phyloP scores from a whole-genome alignment of 192 early-diverging fungal species.

The Umbelopsis sp. region DNA sequence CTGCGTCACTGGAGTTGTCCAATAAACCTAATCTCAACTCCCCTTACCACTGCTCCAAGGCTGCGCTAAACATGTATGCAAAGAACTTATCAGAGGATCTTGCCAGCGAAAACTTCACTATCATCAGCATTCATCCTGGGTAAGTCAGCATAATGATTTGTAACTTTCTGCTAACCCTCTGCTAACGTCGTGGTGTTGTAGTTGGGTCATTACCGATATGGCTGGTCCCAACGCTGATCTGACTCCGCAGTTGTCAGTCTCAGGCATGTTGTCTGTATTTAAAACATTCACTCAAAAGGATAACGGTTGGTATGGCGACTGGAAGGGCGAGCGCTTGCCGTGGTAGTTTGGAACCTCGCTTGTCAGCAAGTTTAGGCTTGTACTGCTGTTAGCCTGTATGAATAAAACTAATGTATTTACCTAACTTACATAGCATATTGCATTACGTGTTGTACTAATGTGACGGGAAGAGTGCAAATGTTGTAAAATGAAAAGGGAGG shows the following conservation, averaged over 20 bases:
- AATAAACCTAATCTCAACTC: background rate
- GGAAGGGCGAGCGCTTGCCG: slow-evolving; percentile 12
- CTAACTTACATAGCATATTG: no score
- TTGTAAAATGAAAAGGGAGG: no score
- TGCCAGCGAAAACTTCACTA: background rate
- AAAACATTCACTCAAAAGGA: background rate
- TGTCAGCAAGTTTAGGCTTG: background rate
- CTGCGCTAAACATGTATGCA: slow-evolving; percentile 30
- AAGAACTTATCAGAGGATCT: background rate
- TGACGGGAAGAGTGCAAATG: no score
- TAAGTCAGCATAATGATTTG: background rate
- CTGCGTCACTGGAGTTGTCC: slow-evolving; percentile 19
- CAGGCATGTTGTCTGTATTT: slow-evolving; percentile 15
- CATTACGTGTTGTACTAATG: no score
- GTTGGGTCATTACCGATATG: slow-evolving; percentile 23
- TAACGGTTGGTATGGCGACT: slow-evolving; percentile 23
- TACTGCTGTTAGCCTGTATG: background rate
- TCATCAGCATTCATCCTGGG: slow-evolving; percentile 22
- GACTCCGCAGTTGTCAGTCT: slow-evolving; percentile 12
- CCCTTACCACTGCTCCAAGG: slow-evolving; percentile 25
- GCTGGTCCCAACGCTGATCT: slow-evolving; percentile 16
- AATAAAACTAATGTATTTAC: no score
- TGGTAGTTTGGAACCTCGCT: slow-evolving; percentile 3
- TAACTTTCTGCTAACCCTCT: background rate
- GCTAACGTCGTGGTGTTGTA: background rate